Evolutionary conservation across 257 asterid species (phyloP), one percentile per base, ranked within the genome.

Genomic region (Cordia subcordata): DNA sequence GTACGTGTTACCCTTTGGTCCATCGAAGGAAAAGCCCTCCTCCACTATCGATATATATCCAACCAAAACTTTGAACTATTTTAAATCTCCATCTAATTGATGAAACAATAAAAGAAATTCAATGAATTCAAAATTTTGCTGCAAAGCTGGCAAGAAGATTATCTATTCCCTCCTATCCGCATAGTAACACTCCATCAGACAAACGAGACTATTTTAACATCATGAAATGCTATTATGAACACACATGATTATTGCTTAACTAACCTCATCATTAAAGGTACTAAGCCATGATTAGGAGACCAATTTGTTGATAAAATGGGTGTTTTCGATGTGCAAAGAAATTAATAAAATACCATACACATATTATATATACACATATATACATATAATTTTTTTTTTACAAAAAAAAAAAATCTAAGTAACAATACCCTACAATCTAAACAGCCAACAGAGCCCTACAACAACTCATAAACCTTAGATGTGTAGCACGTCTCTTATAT

Each of bases 101-200:
- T 18, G 47, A 23, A 16, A 33, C 53, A 16, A 5, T 0, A 39
- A 54, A 13, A 8, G 16, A 53, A 53, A 55, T 49, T 27, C 49
- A 52, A 50, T 20, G 18, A 42, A 53, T 22, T 50, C 52, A 40
- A 55, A 10, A 44, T 20, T 64, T 22, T 17, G 23, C 47, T 42
- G n/a, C n/a, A 53, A 53, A 33, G 37, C 0, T 13, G 55, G 38
- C 21, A 35, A 13, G 18, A 65, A 61, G 38, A 65, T 70, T 47
- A 79, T n/a, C n/a, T n/a, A n/a, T 75, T 72, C 59, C 58, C 63
- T 63, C 62, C 51, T 57, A 70, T 63, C 70, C 62, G 49, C 16
- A 16, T 0, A 35, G 44, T 23, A 53, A 22, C 57, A 57, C 57
- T 57, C 77, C 74, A 67, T 71, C 78, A 67, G 80, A 72, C 82